phyloP scores from a whole-genome alignment of 2,329 filamentous ascomycete genomes.

The Chaetomium globosum region DNA sequence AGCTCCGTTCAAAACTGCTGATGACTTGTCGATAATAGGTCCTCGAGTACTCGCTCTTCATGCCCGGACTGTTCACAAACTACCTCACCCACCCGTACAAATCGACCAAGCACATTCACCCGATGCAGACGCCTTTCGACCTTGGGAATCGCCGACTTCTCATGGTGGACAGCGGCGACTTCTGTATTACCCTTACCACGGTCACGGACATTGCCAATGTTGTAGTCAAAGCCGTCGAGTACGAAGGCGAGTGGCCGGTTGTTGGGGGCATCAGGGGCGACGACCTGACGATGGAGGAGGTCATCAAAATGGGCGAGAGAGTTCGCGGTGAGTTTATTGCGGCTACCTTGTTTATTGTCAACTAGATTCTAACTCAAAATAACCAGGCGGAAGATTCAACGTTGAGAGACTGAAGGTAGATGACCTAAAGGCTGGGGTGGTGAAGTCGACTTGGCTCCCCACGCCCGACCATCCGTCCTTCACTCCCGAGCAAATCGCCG shows the following conservation, averaged over 20 bases:
- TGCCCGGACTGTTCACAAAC: slow-evolving; percentile 52
- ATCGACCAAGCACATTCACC: slow-evolving; percentile 44
- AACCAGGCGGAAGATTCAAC: slow-evolving; percentile 37
- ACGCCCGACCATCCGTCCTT: slow-evolving; percentile 39
- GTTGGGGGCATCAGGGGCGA: slow-evolving; percentile 45
- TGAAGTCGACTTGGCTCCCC: slow-evolving; percentile 38
- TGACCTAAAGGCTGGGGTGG: slow-evolving; percentile 39
- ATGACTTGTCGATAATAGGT: slow-evolving; percentile 40
- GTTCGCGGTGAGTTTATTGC: slow-evolving; percentile 39
- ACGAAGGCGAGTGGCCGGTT: slow-evolving; percentile 46
- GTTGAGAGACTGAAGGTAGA: slow-evolving; percentile 40
- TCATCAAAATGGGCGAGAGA: slow-evolving; percentile 43
- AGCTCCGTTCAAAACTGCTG: background rate
- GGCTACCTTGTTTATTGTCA: background rate
- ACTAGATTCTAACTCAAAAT: background rate
- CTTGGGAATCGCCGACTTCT: slow-evolving; percentile 43
- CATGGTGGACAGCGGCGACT: slow-evolving; percentile 39
- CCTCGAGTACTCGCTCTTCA: slow-evolving; percentile 55
- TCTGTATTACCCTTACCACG: slow-evolving; percentile 41
- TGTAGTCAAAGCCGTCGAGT: slow-evolving; percentile 45
- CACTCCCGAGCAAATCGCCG: slow-evolving; percentile 36
- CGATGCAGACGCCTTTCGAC: slow-evolving; percentile 42
- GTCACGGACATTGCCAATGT: slow-evolving; percentile 44
- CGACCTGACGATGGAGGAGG: slow-evolving; percentile 37
- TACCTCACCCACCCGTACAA: slow-evolving; percentile 52